These are phyloP conservation scores for Penicillium riverlandense DNA, from an alignment of 495 filamentous ascomycete genomes.

Conservation along the genomic window DNA sequence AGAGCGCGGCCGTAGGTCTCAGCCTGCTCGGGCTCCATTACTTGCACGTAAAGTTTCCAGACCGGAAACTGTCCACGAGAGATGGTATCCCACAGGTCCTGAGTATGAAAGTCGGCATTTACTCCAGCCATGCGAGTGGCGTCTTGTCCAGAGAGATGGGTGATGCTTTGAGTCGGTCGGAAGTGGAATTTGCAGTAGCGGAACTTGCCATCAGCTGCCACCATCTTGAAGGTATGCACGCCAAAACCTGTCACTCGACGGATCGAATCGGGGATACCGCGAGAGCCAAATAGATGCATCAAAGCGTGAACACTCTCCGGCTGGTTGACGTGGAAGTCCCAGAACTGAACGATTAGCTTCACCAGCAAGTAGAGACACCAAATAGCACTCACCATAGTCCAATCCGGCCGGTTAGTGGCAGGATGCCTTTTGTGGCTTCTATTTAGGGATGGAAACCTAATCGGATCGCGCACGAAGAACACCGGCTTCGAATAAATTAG, in stretches of 20 bases:
- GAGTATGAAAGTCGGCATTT: slow-evolving; percentile 30
- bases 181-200: slow-evolving; percentile 60
- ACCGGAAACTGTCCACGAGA: slow-evolving; percentile 19
- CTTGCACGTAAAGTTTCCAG: slow-evolving; percentile 33
- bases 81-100: slow-evolving; percentile 32
- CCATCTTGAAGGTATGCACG: slow-evolving; percentile 60
- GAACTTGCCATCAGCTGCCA: slow-evolving; percentile 44
- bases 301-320: slow-evolving; percentile 51
- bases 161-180: slow-evolving; percentile 51
- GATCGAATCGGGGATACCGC: slow-evolving; percentile 55
- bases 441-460: slow-evolving; percentile 48
- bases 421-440: slow-evolving; percentile 44
- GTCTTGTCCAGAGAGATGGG: slow-evolving; percentile 47
- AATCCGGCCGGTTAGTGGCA: slow-evolving; percentile 36
- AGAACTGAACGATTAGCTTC: slow-evolving; percentile 29
- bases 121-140: slow-evolving; percentile 45
- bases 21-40: slow-evolving; percentile 38
- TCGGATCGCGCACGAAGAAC: slow-evolving; percentile 49
- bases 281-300: slow-evolving; percentile 61
- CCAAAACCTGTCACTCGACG: slow-evolving; percentile 60
- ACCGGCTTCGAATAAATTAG: slow-evolving; percentile 19
- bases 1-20: slow-evolving; percentile 24
- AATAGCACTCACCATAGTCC: slow-evolving; percentile 34
- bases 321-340: slow-evolving; percentile 39
- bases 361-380: not conserved